phyloP scores from a whole-genome alignment of 768 basidiomycete genomes.

The Boletus coccyginus region DNA sequence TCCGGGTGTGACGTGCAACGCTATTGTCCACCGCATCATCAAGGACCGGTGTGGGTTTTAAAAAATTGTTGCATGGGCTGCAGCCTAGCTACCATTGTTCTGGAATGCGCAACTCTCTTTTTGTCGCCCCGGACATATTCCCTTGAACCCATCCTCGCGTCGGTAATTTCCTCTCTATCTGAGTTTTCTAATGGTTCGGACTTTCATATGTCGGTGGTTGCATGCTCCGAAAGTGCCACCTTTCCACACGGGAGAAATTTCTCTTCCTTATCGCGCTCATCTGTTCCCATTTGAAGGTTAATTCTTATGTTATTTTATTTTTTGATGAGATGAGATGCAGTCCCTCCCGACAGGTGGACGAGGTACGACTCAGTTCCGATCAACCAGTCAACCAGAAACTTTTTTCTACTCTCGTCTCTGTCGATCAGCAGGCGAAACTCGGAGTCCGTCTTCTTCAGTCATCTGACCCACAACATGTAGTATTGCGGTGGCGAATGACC shows the following conservation, averaged over 20 bases:
- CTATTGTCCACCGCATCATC: constrained; percentile 13
- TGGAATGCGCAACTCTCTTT: constrained; percentile 3
- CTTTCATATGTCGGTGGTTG: constrained; percentile 31
- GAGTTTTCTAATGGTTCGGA: constrained; percentile 32
- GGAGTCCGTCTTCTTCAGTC: constrained; percentile 17
- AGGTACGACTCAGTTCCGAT: constrained; percentile 14
- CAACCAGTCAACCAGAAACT: constrained; percentile 15
- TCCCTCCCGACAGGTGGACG: constrained; percentile 12
- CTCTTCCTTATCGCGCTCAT: constrained; percentile 23
- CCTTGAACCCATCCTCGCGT: constrained; percentile 6
- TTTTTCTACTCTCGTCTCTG: constrained; percentile 12
- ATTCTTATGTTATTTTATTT: constrained; percentile 6
- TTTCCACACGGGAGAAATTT: constrained; percentile 13
- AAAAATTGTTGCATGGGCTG: constrained; percentile 6
- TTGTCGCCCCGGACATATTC: constrained; percentile 5
- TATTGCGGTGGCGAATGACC: constrained; percentile 20
- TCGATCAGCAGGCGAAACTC: constrained; percentile 11
- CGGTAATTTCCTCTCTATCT: constrained; percentile 21
- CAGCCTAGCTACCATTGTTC: constrained; percentile 9
- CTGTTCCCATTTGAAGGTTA: constrained; percentile 17
- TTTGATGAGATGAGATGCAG: constrained; percentile 16
- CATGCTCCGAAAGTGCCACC: constrained; percentile 22
- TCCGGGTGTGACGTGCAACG: constrained; percentile 20
- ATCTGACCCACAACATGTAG: constrained; percentile 13
- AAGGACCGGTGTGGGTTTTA: constrained; percentile 4